phyloP scores from a whole-genome alignment of 192 early-diverging fungal species.

The Backusella mclennaniae region DNA sequence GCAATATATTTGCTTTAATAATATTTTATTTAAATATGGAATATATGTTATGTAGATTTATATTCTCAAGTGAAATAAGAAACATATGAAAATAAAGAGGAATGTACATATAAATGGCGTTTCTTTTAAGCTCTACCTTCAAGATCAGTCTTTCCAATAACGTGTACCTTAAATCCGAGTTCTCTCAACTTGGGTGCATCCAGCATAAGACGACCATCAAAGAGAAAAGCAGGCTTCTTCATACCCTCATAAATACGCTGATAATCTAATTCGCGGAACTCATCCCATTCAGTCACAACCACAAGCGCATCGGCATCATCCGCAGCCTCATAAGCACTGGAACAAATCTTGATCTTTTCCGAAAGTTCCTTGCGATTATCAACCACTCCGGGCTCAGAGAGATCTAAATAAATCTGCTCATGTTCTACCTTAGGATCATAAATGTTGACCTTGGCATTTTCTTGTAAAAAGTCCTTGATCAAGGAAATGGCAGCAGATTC shows the following conservation, averaged over 20 bases:
- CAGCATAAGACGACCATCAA: constrained; percentile 87
- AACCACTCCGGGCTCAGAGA: constrained; percentile 55
- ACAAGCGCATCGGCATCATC: constrained; percentile 76
- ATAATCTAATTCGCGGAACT: constrained; percentile 81
- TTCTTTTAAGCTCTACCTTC: constrained; percentile 15
- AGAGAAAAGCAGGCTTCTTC: constrained; percentile 86
- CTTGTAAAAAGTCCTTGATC: constrained; percentile 73
- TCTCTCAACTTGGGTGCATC: constrained; percentile 57
- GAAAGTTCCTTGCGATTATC: constrained; percentile 49
- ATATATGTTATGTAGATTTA: background rate
- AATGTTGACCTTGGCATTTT: constrained; percentile 70
- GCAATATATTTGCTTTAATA: background rate
- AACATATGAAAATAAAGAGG: background rate
- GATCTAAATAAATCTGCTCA: constrained; percentile 67
- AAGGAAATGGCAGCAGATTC: constrained; percentile 88
- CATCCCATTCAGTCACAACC: constrained; percentile 87
- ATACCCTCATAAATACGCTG: constrained; percentile 59
- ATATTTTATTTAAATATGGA: background rate
- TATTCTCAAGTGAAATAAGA: background rate
- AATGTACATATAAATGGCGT: background rate
- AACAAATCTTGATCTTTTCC: constrained; percentile 59
- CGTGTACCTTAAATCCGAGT: constrained; percentile 77
- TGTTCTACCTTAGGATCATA: constrained; percentile 88
- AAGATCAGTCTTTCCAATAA: constrained; percentile 60
- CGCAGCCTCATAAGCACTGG: constrained; percentile 66